Conservation (phyloP, 2,329 filamentous ascomycete species). For the Penicillium sp. region DNA sequence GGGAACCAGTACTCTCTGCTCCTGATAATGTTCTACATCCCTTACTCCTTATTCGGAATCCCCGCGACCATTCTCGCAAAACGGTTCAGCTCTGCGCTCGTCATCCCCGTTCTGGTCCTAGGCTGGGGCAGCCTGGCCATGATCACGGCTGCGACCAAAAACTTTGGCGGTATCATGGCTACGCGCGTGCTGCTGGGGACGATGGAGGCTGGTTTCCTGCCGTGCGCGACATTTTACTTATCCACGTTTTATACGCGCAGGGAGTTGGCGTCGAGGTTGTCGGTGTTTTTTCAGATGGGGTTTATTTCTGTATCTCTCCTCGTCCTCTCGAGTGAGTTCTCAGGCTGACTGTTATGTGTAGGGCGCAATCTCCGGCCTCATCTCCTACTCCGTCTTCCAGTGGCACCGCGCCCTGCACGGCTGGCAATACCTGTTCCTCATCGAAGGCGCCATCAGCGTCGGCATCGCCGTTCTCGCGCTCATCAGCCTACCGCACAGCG, state of each 20-base stretch:
- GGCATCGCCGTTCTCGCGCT: slow-evolving; percentile 1
- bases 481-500: background rate
- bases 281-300: slow-evolving; percentile 4
- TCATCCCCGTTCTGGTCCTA: slow-evolving; percentile 3
- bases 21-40: slow-evolving; percentile 15
- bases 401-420: slow-evolving; percentile 3
- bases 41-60: slow-evolving; percentile 15
- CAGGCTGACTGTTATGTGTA: background rate
- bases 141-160: slow-evolving; percentile 30
- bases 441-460: slow-evolving; percentile 10
- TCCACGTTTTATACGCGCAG: slow-evolving; percentile 3
- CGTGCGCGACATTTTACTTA: slow-evolving; percentile 1
- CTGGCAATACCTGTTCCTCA: slow-evolving; percentile 13
- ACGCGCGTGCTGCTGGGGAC: slow-evolving; percentile 75
- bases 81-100: background rate
- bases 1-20: slow-evolving; percentile 17
- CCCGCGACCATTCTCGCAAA: slow-evolving; percentile 12
- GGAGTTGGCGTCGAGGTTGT: slow-evolving; percentile 3
- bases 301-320: background rate
- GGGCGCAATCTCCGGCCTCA: slow-evolving; percentile 7
- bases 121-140: slow-evolving; percentile 7
- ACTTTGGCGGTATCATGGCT: slow-evolving; percentile 67
- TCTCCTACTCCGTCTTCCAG: slow-evolving; percentile 8
- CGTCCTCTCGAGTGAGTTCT: background rate
- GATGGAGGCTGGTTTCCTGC: slow-evolving; percentile 59